Percentiles rank a stretch among this genome's conserved stretches.
Evolutionary conservation across 1,284 basidiomycete genomes (phyloP).

Genomic region (Apiotrichum gamsii): DNA sequence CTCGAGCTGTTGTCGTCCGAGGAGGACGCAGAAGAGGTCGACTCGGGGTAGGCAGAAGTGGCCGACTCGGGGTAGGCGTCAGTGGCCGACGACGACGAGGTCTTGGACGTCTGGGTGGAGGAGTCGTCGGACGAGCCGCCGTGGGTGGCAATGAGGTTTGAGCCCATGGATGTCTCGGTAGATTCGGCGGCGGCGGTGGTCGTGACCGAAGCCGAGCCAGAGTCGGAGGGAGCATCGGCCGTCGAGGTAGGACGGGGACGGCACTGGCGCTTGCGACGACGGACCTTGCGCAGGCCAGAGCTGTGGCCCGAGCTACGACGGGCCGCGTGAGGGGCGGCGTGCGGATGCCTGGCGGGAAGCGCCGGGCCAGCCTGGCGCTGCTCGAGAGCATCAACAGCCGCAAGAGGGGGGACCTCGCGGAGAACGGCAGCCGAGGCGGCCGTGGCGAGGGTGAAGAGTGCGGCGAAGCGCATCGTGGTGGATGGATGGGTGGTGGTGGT

Average conservation of each 20-base stretch:
- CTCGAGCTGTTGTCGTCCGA: too few species aligned
- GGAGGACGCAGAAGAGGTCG: too few species aligned
- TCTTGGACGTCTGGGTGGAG: neutral
- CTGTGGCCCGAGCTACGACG: neutral
- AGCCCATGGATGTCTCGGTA: too few species aligned
- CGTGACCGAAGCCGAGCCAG: neutral
- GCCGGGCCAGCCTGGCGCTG: neutral
- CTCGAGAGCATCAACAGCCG: neutral
- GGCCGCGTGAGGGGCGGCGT: neutral
- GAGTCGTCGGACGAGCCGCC: neutral
- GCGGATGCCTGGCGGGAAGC: neutral
- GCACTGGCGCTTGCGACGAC: neutral
- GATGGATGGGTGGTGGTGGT: neutral
- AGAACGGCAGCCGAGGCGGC: neutral
- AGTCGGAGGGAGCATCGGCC: neutral
- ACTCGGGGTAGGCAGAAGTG: too few species aligned
- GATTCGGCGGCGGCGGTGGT: too few species aligned
- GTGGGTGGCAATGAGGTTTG: too few species aligned
- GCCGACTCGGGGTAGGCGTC: too few species aligned
- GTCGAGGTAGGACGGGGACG: too few species aligned
- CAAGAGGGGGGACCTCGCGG: neutral
- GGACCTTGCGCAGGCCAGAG: conserved; percentile 5
- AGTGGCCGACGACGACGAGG: neutral
- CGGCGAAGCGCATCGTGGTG: conserved; percentile 1
- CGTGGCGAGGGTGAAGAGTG: neutral